phyloP scores from a whole-genome alignment of 2,329 filamentous ascomycete species.

The Ceratocystis huliohia region DNA sequence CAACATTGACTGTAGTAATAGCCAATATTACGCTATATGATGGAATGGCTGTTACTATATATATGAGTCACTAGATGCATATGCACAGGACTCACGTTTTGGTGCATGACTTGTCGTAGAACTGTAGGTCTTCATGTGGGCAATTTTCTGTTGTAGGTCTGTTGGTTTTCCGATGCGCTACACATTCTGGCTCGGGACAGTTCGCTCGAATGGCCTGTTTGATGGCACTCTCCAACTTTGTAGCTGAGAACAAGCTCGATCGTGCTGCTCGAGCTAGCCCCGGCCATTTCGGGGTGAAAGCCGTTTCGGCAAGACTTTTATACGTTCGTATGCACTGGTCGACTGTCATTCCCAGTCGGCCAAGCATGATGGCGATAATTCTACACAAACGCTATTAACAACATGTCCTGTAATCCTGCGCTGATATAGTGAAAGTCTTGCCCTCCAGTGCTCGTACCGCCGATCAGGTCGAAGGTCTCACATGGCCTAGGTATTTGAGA shows the following conservation, averaged over 20 bases:
- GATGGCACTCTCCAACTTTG: not conserved
- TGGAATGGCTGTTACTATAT: not conserved
- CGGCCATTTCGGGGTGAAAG: not conserved
- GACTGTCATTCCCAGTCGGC: not conserved
- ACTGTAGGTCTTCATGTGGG: not conserved
- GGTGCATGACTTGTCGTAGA: not conserved
- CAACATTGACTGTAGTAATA: not conserved
- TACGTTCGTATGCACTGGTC: not conserved
- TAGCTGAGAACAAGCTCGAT: not conserved
- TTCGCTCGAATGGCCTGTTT: not conserved
- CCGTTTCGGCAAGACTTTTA: not conserved
- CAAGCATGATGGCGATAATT: not conserved
- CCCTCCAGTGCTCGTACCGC: constrained; percentile 27
- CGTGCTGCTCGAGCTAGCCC: not conserved
- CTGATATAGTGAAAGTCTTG: constrained; percentile 9
- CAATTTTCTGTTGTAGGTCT: not conserved
- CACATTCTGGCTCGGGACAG: not conserved
- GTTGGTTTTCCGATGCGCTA: not conserved
- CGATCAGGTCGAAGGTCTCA: constrained; percentile 26
- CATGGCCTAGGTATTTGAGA: constrained; percentile 23
- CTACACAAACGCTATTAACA: not conserved
- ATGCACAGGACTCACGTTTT: not conserved
- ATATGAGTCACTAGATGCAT: not conserved
- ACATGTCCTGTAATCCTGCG: constrained; percentile 16
- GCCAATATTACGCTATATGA: not conserved